Evolutionary conservation across 2,329 filamentous ascomycete genomes (phyloP), one percentile per base, ranked within the genome.

Genomic region (Rhinocladiella mackenziei): DNA sequence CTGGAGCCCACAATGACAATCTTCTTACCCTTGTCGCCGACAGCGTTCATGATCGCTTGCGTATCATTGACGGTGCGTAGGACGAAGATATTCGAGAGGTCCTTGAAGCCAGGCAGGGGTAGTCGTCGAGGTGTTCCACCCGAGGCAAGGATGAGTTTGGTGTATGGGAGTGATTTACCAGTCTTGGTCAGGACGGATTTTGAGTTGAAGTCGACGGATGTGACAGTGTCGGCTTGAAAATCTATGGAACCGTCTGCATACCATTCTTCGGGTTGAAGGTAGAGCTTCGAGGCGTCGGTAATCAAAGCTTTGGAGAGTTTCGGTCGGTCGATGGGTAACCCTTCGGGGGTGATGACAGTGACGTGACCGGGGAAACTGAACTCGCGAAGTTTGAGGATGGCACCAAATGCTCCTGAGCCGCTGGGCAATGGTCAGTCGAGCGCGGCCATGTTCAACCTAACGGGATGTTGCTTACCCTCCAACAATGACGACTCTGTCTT

Each of bases 271-370:
- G 86, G 77, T 50, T 92, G 78, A 75, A 82, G 84, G 30, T 84
- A 80, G 31, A 95, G 69, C 68, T 94, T 95, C 32, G 76, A 75
- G 1, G 80, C 66, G 61, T 98, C 91, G 5, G 86, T 80, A 51
- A 96, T 77, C 9, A 98, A 74, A 0, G 91, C 88, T 68, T 98
- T 98, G 60, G 89, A 96, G 30, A 98, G 76, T 73, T 97, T 97
- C 8, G 92, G 88, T 14, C 92, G 81, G 69, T 98, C 92, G 58
- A 97, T 89, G 22, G 89, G 89, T 23, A 84, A 76, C 62, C 92
- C 84, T 65, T 98, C 92, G 53, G 78, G 82, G 9, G 86, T 83
- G 58, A 98, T 81, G 58, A 95, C 73, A 1, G 89, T 94, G 56
- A 98, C 81, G 43, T 77, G 71, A 10, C 89, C 91, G 4, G 74